Percentiles rank a stretch among this genome's conserved stretches.
phyloP scores from a whole-genome alignment of 1,284 basidiomycete species.

The Ganoderma lingzhi region DNA sequence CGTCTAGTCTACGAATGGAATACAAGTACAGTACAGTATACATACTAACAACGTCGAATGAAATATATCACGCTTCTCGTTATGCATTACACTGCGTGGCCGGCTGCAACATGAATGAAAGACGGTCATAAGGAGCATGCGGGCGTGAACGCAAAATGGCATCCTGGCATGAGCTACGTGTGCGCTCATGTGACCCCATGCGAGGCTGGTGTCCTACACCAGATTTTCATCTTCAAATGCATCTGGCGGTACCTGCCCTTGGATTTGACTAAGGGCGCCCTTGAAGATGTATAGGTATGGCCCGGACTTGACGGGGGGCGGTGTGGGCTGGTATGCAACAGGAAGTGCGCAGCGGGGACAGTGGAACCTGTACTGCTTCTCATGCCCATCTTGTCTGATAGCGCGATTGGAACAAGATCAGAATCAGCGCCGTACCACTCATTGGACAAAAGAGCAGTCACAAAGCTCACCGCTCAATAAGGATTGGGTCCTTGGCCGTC shows the following conservation, averaged over 20 bases:
- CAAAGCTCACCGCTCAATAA: constrained; percentile 70
- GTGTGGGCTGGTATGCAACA: constrained; percentile 77
- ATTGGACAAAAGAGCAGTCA: constrained; percentile 9
- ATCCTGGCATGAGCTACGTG: not conserved
- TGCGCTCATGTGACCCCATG: constrained; percentile 16
- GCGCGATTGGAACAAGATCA: constrained; percentile 17
- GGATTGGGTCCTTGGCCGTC: constrained; percentile 64
- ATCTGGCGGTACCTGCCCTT: constrained; percentile 79
- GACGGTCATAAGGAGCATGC: not conserved
- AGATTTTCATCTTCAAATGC: constrained; percentile 71
- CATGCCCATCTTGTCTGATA: constrained; percentile 67
- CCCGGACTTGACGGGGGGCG: constrained; percentile 75
- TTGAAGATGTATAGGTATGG: constrained; percentile 77
- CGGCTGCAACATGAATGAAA: not conserved
- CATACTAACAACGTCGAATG: not conserved
- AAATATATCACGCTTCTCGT: not conserved
- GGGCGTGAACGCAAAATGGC: not conserved
- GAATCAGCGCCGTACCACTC: not conserved
- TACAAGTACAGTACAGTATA: not conserved
- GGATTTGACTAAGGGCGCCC: constrained; percentile 79
- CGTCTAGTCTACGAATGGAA: not conserved
- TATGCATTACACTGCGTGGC: not conserved
- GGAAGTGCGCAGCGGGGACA: constrained; percentile 80
- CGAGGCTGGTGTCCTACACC: constrained; percentile 16
- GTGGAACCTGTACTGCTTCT: constrained; percentile 77